phyloP scores from a whole-genome alignment of 176 grass and related monocot species.

The Bromus sterilis region DNA sequence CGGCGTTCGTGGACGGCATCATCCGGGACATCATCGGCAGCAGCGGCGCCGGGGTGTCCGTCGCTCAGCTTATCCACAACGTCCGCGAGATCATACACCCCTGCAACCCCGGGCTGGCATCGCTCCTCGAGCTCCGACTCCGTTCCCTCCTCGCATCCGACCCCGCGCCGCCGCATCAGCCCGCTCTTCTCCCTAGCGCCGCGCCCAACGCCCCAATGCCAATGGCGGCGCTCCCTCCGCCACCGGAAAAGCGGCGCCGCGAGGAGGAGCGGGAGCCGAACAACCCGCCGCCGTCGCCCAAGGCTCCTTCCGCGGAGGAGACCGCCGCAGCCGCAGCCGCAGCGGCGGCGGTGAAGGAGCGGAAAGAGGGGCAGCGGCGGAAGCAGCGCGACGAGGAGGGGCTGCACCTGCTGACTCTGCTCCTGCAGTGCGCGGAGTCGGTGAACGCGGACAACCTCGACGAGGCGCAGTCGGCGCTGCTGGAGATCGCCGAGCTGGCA shows the following conservation, averaged over 20 bases:
- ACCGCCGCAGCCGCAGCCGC: slow-evolving; percentile 29
- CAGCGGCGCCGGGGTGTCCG: slow-evolving; percentile 50
- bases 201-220: background rate
- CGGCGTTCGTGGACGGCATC: slow-evolving; percentile 78
- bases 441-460: slow-evolving; percentile 76
- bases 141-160: slow-evolving; percentile 48
- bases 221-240: background rate
- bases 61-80: slow-evolving; percentile 91
- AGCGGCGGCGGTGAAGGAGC: slow-evolving; percentile 32
- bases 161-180: background rate
- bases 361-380: slow-evolving; percentile 50
- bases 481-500: slow-evolving; percentile 70
- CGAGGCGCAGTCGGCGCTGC: slow-evolving; percentile 53
- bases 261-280: slow-evolving; percentile 11
- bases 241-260: slow-evolving; percentile 10
- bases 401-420: slow-evolving; percentile 61
- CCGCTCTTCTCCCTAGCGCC: slow-evolving; percentile 10
- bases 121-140: slow-evolving; percentile 80
- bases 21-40: slow-evolving; percentile 83
- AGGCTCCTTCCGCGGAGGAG: slow-evolving; percentile 30
- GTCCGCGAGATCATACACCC: slow-evolving; percentile 93
- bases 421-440: slow-evolving; percentile 70
- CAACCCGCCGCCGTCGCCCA: slow-evolving; percentile 30
- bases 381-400: slow-evolving; percentile 85
- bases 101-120: slow-evolving; percentile 78